Percentiles rank a stretch among this genome's conserved stretches.
Evolutionary conservation across 2,329 filamentous ascomycete genomes (phyloP).

Genomic region (Huntiella abstrusa): DNA sequence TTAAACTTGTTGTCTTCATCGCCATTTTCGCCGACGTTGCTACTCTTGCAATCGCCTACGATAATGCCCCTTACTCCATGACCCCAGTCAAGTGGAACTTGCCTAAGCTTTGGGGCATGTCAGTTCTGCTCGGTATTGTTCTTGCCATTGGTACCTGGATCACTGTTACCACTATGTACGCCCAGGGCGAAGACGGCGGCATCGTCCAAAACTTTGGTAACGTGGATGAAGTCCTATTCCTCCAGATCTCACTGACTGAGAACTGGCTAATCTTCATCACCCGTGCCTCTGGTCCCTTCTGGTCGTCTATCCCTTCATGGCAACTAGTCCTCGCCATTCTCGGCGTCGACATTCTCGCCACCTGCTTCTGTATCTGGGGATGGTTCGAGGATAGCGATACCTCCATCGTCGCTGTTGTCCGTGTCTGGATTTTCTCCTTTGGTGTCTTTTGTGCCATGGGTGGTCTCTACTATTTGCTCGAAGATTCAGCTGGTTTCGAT

Average conservation of each 20-base stretch:
- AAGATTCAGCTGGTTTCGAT: slow-evolving; percentile 66
- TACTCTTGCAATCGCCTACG: slow-evolving; percentile 81
- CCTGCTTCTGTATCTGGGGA: slow-evolving; percentile 70
- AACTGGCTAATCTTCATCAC: slow-evolving; percentile 97
- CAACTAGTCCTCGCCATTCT: slow-evolving; percentile 63
- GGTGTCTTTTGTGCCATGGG: slow-evolving; percentile 74
- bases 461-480: slow-evolving; percentile 55
- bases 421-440: slow-evolving; percentile 82
- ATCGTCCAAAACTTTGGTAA: slow-evolving; percentile 81
- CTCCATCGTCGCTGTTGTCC: slow-evolving; percentile 66
- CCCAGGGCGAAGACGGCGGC: slow-evolving; percentile 47
- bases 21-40: slow-evolving; percentile 89
- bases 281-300: slow-evolving; percentile 80
- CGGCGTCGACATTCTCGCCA: slow-evolving; percentile 65
- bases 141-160: slow-evolving; percentile 77
- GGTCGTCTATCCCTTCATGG: slow-evolving; percentile 77
- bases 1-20: slow-evolving; percentile 80
- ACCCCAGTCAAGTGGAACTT: slow-evolving; percentile 88
- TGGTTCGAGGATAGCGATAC: slow-evolving; percentile 54
- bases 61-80: slow-evolving; percentile 75
- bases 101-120: slow-evolving; percentile 81
- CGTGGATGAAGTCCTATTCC: slow-evolving; percentile 66
- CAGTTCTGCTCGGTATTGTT: slow-evolving; percentile 61
- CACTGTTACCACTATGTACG: slow-evolving; percentile 68
- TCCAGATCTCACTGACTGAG: slow-evolving; percentile 77